These are phyloP conservation scores for Nasturtium officinale DNA, from an alignment of 345 rosid species.

Conservation along the genomic window DNA sequence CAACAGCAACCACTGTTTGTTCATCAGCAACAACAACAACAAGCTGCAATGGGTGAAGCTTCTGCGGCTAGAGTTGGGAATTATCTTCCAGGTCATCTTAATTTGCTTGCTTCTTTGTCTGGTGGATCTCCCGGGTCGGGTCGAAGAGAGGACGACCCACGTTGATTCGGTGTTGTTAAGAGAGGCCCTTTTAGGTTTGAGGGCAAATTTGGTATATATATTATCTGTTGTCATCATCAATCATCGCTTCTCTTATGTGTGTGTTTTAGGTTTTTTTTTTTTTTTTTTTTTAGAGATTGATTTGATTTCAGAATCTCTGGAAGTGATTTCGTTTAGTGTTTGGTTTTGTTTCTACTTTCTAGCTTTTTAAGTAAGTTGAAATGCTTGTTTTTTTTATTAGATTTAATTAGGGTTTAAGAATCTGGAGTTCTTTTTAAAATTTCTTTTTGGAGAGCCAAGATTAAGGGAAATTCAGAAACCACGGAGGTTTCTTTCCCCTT, in stretches of 20 bases:
- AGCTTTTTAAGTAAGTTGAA: conserved; percentile 15
- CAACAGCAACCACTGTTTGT: conserved; percentile 48
- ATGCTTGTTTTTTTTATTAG: conserved; percentile 2
- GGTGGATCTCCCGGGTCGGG: conserved; percentile 68
- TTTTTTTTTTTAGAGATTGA: conserved; percentile 2
- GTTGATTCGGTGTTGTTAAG: conserved; percentile 9
- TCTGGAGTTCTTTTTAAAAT: background rate
- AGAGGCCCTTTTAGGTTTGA: conserved; percentile 12
- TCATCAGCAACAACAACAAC: conserved; percentile 70
- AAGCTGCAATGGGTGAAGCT: conserved; percentile 82
- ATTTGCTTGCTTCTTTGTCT: conserved; percentile 82
- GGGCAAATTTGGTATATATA: conserved; percentile 28
- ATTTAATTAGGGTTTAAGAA: conserved; percentile 38
- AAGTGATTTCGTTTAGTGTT: conserved; percentile 13
- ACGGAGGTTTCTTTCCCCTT: conserved; percentile 20
- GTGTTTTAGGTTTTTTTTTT: background rate
- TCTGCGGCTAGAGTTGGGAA: conserved; percentile 85
- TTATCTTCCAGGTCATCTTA: conserved; percentile 84
- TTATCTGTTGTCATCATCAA: conserved; percentile 6
- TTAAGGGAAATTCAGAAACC: conserved; percentile 24
- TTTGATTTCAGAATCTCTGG: background rate
- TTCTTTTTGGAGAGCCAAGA: background rate
- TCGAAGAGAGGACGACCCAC: conserved; percentile 62
- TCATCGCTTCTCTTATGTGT: conserved; percentile 23
- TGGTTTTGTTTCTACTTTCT: background rate